These are phyloP conservation scores for Betula pendula DNA, from an alignment of 306 rosid genomes.

Conservation along the genomic window DNA sequence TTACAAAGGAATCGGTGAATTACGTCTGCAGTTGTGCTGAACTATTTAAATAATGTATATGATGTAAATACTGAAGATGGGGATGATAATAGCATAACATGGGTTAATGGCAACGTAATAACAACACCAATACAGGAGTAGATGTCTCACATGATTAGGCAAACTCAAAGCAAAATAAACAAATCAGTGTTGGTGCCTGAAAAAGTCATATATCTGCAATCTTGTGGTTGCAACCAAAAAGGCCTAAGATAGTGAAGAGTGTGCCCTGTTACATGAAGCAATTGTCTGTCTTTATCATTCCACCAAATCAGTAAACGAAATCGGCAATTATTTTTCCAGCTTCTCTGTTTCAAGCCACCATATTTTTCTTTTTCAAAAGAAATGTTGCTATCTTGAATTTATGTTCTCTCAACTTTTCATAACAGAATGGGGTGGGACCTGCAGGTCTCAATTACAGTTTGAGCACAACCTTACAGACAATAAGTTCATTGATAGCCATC, in stretches of 20 bases:
- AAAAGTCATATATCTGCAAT: background rate
- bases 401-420: background rate
- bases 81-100: conserved; percentile 16
- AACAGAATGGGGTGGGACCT: background rate
- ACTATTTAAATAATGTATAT: conserved; percentile 2
- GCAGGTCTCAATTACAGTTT: background rate
- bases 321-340: background rate
- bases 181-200: background rate
- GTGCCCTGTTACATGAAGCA: background rate
- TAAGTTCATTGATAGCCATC: background rate
- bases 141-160: background rate
- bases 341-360: background rate
- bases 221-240: background rate
- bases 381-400: background rate
- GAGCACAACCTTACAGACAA: background rate
- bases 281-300: background rate
- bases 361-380: background rate
- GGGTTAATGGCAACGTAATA: background rate
- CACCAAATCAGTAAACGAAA: background rate
- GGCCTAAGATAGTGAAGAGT: background rate
- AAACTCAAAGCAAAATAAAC: background rate
- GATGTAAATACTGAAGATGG: conserved; percentile 11
- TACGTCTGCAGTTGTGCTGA: background rate
- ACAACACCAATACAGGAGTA: background rate
- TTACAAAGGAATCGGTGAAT: background rate